phyloP scores from a whole-genome alignment of 495 filamentous ascomycete species.

The Hamigera avellanea region DNA sequence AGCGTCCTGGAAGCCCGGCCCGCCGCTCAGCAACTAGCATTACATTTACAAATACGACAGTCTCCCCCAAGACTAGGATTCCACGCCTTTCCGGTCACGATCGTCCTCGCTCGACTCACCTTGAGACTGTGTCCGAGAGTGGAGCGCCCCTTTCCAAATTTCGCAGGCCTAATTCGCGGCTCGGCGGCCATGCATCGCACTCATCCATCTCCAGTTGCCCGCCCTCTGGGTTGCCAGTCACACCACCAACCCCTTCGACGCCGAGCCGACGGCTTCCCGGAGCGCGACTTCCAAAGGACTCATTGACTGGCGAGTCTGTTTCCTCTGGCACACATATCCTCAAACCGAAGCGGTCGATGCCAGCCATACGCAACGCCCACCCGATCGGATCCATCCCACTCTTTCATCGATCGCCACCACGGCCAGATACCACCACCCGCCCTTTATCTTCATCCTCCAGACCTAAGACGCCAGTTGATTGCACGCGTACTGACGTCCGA shows the following conservation, averaged over 20 bases:
- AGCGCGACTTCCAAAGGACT: conserved; percentile 42
- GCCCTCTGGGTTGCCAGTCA: conserved; percentile 36
- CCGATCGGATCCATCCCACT: conserved; percentile 22
- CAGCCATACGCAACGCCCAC: conserved; percentile 51
- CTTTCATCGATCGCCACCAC: conserved; percentile 27
- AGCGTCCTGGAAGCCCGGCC: conserved; percentile 53
- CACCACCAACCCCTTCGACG: conserved; percentile 40
- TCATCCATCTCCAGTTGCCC: conserved; percentile 55
- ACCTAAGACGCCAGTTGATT: conserved; percentile 65
- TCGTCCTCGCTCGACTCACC: conserved; percentile 53
- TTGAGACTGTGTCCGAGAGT: conserved; percentile 89
- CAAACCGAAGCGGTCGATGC: conserved; percentile 78
- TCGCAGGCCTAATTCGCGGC: conserved; percentile 50
- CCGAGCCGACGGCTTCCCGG: conserved; percentile 47
- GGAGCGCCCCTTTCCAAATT: conserved; percentile 56
- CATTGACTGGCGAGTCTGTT: conserved; percentile 45
- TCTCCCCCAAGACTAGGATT: conserved; percentile 41
- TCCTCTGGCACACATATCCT: conserved; percentile 65
- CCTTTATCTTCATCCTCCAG: conserved; percentile 36
- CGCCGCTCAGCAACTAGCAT: conserved; percentile 69
- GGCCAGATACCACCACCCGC: conserved; percentile 25
- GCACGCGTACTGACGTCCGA: conserved; percentile 40
- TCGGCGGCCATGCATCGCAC: conserved; percentile 51
- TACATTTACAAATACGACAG: conserved; percentile 68
- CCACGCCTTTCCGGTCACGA: conserved; percentile 53